Percentiles rank a stretch among this genome's conserved stretches.
phyloP scores from a whole-genome alignment of 2,329 filamentous ascomycete genomes.

The Aspergillus brasiliensis region DNA sequence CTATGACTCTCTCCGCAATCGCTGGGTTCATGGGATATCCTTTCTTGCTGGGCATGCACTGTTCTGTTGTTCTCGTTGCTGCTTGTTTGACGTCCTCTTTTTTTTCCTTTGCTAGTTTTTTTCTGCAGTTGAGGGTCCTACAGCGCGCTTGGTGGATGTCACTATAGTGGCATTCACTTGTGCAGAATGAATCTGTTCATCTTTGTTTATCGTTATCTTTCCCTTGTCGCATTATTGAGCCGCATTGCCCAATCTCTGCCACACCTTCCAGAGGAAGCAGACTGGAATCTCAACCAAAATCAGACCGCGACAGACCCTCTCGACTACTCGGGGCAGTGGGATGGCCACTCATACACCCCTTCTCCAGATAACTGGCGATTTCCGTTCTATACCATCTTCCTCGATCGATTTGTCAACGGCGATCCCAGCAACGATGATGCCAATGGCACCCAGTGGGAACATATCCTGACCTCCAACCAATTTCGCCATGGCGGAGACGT shows the following conservation, averaged over 20 bases:
- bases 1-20: not conserved
- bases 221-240: not conserved
- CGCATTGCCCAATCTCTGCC: not conserved
- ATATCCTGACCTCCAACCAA: constrained; percentile 61
- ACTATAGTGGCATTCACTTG: constrained; percentile 8
- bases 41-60: not conserved
- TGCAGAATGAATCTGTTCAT: constrained; percentile 8
- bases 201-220: not conserved
- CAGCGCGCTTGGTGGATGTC: constrained; percentile 6
- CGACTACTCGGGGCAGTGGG: constrained; percentile 61
- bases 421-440: constrained; percentile 64
- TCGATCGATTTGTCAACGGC: constrained; percentile 65
- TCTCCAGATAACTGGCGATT: constrained; percentile 66
- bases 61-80: not conserved
- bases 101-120: too few species aligned
- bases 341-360: constrained; percentile 50
- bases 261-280: constrained; percentile 24
- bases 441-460: constrained; percentile 62
- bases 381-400: constrained; percentile 65
- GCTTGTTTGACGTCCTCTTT: not conserved
- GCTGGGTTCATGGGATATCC: not conserved
- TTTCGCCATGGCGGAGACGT: constrained; percentile 65
- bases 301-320: constrained; percentile 54
- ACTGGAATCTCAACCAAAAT: constrained; percentile 64
- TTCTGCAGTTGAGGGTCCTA: not conserved